Base-by-base conservation (phyloP, 2,329 filamentous ascomycete species). In the Zasmidium cellare region DNA sequence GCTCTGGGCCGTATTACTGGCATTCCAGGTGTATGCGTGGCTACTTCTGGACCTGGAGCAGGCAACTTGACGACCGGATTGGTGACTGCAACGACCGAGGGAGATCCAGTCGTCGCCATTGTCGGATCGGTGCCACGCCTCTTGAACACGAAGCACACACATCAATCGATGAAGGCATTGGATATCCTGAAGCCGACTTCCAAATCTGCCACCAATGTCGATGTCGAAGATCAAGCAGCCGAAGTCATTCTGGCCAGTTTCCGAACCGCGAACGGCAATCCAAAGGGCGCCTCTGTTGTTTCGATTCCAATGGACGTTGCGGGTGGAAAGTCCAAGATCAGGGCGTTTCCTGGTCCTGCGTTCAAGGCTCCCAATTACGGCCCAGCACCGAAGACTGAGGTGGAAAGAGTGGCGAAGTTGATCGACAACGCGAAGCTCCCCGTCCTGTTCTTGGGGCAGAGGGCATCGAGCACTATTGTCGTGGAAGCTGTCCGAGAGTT, bases 171-270 rank as follows among this genome's bases (percentile, higher is more conserved):
- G 69, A 73, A 73, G 53, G 74, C 76, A 1, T 65, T 78, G 25
- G 76, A 80, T 14, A 76, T 80, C 19, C 69, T 81, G 14, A 66
- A 67, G 14, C 77, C 78, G 14, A 75, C 76, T 1, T 72, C 75
- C n/a, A 81, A 80, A 64, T 72, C 69, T 46, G 76, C 74, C 1
- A 71, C 73, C 11, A 70, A 69, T 22, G 74, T 79, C 23, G 74
- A 80, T 5, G 75, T 79, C 3, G 76, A 79, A 62, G 78, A 81
- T 57, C 78, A 80, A 63, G 75, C 77, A 2, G 75, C 78, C 16
- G 79, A 81, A 65, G 73, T 79, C 23, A 70, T 80, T 41, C 69
- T 80, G n/a, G 73, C 75, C 19, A 76, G 76, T 9, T 80, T 80
- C 67, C 68, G 78, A 35, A 72, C 73, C 0, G 78, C 78, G 19